Conservation (phyloP, 768 basidiomycete genomes). For the Suillus hirtellus region DNA sequence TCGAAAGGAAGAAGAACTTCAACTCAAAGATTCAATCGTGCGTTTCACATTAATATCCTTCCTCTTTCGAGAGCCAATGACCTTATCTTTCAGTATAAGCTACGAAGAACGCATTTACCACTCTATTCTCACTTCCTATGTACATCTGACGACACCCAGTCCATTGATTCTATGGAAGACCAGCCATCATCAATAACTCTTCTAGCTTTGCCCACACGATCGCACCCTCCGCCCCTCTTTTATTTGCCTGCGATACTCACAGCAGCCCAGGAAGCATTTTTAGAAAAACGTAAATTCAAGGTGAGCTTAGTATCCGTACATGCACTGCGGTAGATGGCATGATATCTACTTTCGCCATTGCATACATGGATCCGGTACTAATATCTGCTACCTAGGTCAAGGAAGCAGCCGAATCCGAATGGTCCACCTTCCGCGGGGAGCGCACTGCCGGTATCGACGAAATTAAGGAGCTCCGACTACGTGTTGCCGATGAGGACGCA, state of each 20-base stretch:
- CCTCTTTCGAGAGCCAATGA: neutral
- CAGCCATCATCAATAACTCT: conserved; percentile 31
- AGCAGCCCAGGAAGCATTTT: conserved; percentile 67
- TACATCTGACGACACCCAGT: conserved; percentile 68
- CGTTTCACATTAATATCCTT: conserved; percentile 29
- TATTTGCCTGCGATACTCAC: conserved; percentile 73
- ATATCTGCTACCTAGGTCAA: conserved; percentile 43
- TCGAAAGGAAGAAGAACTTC: conserved; percentile 80
- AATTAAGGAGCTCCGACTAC: conserved; percentile 58
- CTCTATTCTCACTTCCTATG: conserved; percentile 72
- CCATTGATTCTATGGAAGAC: conserved; percentile 31
- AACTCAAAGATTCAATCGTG: conserved; percentile 80
- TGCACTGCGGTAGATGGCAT: no score
- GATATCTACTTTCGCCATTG: neutral
- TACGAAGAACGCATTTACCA: conserved; percentile 70
- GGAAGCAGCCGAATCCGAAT: conserved; percentile 68
- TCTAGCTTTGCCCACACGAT: conserved; percentile 52
- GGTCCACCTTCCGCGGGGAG: conserved; percentile 63
- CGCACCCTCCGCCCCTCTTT: conserved; percentile 76
- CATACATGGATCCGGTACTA: neutral
- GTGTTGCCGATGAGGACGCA: conserved; percentile 66
- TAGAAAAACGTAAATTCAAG: conserved; percentile 62
- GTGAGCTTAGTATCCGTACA: conserved; percentile 33
- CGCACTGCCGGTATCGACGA: conserved; percentile 59
- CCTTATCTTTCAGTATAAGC: conserved; percentile 57